A percentile compares a stretch with the other conserved stretches of the same genome.
Conservation (phyloP, 1,139 yeast genomes). For the Hanseniaspora gamundiae region DNA sequence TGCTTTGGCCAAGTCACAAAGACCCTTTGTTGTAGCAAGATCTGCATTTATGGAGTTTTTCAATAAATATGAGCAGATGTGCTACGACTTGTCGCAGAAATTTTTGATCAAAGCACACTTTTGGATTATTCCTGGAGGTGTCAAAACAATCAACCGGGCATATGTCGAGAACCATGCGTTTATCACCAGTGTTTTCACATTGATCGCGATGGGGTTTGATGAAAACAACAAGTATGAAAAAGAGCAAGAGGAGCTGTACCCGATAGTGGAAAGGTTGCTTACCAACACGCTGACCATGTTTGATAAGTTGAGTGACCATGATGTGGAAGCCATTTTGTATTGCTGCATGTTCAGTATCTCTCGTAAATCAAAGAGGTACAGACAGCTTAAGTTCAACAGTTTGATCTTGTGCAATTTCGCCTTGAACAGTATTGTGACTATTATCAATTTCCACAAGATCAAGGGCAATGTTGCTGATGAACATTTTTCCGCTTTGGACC, state of each 20-base stretch:
- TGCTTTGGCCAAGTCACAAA: conserved; percentile 25
- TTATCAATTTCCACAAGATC: conserved; percentile 32
- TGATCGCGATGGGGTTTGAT: conserved; percentile 39
- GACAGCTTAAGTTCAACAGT: conserved; percentile 36
- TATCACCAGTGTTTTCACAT: conserved; percentile 37
- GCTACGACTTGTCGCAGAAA: conserved; percentile 31
- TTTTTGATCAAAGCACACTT: conserved; percentile 37
- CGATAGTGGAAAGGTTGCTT: conserved; percentile 32
- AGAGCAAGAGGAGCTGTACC: conserved; percentile 33
- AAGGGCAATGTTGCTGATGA: conserved; percentile 26
- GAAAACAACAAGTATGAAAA: conserved; percentile 34
- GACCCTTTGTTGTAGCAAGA: conserved; percentile 26
- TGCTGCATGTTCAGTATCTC: conserved; percentile 40
- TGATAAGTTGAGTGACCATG: conserved; percentile 40
- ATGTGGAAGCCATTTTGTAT: conserved; percentile 42
- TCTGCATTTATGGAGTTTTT: conserved; percentile 32
- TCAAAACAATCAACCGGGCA: conserved; percentile 29
- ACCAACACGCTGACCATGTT: conserved; percentile 36
- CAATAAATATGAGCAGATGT: conserved; percentile 27
- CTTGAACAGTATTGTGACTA: conserved; percentile 33
- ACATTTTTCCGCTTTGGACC: conserved; percentile 26
- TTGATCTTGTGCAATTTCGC: conserved; percentile 39
- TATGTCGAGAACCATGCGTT: conserved; percentile 37
- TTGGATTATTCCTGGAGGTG: conserved; percentile 45
- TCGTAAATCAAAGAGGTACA: conserved; percentile 31